phyloP scores from a whole-genome alignment of 768 basidiomycete species.

The Postia placenta region DNA sequence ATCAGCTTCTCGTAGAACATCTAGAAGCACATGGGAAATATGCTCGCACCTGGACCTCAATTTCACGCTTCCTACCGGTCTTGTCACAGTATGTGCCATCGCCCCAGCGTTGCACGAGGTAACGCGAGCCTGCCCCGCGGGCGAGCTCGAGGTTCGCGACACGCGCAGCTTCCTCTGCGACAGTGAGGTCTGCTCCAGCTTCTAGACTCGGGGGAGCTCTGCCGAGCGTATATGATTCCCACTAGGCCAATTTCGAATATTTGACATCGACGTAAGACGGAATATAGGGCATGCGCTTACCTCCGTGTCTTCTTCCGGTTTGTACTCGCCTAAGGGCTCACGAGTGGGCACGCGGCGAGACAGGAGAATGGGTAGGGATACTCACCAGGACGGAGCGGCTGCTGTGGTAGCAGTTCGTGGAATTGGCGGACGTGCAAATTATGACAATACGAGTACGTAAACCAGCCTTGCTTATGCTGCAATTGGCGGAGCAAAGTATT shows the following conservation, averaged over 20 bases:
- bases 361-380: too few relatives aligned
- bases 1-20: too few relatives aligned
- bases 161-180: constrained; percentile 59
- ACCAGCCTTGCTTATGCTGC: constrained; percentile 88
- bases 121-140: constrained; percentile 75
- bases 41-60: constrained; percentile 86
- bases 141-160: constrained; percentile 72
- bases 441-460: constrained; percentile 97
- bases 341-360: too few relatives aligned
- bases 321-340: constrained; percentile 51
- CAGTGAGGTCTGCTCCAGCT: constrained; percentile 56
- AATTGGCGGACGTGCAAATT: constrained; percentile 95
- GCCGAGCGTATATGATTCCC: constrained; percentile 75
- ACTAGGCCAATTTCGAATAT: constrained; percentile 34
- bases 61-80: constrained; percentile 79
- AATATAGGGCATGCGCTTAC: constrained; percentile 37
- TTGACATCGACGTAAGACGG: constrained; percentile 4
- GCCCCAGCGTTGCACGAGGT: constrained; percentile 88
- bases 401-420: constrained; percentile 68
- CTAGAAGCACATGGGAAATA: too few relatives aligned
- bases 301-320: constrained; percentile 81
- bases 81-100: constrained; percentile 93
- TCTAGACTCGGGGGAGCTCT: constrained; percentile 58
- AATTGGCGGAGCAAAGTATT: constrained; percentile 16
- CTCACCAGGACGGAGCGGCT: constrained; percentile 61